Evolutionary conservation across 1,139 yeast genomes (phyloP), one percentile per base, ranked within the genome.

Genomic region (Meyerozyma carpophila): DNA sequence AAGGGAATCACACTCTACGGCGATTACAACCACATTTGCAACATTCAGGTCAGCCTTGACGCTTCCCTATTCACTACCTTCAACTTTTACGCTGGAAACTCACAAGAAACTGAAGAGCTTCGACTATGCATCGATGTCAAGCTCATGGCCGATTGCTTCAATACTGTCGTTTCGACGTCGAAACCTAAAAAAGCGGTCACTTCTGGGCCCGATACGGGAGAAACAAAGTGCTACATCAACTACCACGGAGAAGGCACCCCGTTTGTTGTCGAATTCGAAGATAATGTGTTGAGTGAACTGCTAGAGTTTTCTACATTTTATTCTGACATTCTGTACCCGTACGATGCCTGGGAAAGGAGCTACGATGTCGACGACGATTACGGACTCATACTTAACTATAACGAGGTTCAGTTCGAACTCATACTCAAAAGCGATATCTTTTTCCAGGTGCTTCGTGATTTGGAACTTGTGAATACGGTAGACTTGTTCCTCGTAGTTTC

Each of bases 251-350:
- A 70, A 11, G 94, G 94, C 0, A 57, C 70, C 6, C 91, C 94
- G 0, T 77, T 89, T 45, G 70, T 80, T 1, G 61, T 88, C 20
- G 83, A 82, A 24, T 86, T 87, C 60, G 90, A 84, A 54, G 95
- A 87, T 57, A 73, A 77, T 2, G 61, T 73, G 42, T 79, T 88
- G 51, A 77, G 82, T 36, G 95, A 89, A 53, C 72, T 79, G 45
- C 81, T 89, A 49, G 91, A 85, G 53, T 78, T 88, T 49, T 65
- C 75, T 2, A 87, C 95, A 0, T 71, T 68, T 44, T 77, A 71
- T 50, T 56, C 75, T 39, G 83, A 69, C 37, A 54, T 72, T 21
- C 47, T 52, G 7, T 66, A 65, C 41, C 72, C 72, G 0, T 61
- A 59, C 43, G 66, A 62, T 32, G 45, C 43, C n/a, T 32, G 39